Base-by-base conservation (phyloP, 2,329 filamentous ascomycete genomes). In the Microdochium nivale region DNA sequence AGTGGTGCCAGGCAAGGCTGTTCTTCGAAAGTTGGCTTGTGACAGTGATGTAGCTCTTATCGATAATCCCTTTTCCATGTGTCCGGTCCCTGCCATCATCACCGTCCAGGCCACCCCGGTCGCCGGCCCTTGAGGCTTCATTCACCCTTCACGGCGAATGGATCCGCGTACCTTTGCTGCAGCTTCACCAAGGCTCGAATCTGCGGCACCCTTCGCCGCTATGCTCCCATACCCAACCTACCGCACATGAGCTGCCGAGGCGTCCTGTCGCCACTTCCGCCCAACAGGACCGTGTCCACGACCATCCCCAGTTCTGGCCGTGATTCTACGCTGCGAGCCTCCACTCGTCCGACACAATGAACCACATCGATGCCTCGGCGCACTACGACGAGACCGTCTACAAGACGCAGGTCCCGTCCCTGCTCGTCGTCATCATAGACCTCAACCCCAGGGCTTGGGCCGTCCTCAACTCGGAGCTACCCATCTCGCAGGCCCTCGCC, bases 391-490 rank as follows among this genome's bases (percentile, higher is more conserved):
- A 73, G 51, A 72, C 76, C 60, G 72, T 71, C 56, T 71, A 59
- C 43, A 55, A 70, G 49, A 78, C 76, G 51, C 79, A 81, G 56
- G 73, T 79, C 4, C 89, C 94, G 1, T 95, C 92, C 14, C 84
- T 99, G 33, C 83, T 96, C 50, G 87, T 90, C 59, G 85, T 99
- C 62, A 79, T 99, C 63, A 80, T 99, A 72, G 94, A 99, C 73
- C 96, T 92, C 25, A 99, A 99, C 67, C 94, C 94, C 2, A 87
- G 91, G 60, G 91, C 94, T 60, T 96, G 94, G 94, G 84, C 88
- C 7, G 78, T 88, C 54, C 80, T 97, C 46, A 77, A 84, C 54
- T 71, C 82, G 52, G 81, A 80, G 30, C 83, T 97, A 8, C 83
- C 92, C 25, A 80, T 99, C 54, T 88, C 88, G 49, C 86, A 87